Evolutionary conservation across 2,329 filamentous ascomycete species (phyloP).

Genomic region (Claviceps pusilla): DNA sequence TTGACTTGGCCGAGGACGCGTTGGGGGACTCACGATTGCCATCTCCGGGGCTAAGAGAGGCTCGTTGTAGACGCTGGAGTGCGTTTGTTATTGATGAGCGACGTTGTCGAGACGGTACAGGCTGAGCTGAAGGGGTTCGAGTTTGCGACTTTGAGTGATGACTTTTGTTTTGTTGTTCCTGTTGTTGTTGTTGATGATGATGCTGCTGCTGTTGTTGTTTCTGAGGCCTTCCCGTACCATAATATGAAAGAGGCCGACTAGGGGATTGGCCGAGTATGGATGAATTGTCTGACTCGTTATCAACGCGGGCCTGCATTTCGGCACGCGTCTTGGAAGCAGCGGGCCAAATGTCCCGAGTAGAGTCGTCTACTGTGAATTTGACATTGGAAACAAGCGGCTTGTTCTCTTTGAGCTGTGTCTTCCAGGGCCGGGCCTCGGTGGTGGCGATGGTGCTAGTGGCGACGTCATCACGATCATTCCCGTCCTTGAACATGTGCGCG

Average conservation of each 20-base stretch:
- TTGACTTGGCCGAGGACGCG: slow-evolving; percentile 26
- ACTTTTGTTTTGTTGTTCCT: slow-evolving; percentile 18
- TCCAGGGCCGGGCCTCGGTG: slow-evolving; percentile 22
- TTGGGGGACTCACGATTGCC: slow-evolving; percentile 16
- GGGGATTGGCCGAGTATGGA: slow-evolving; percentile 28
- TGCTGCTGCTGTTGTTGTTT: slow-evolving; percentile 11
- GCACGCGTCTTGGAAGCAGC: slow-evolving; percentile 27
- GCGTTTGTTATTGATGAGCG: slow-evolving; percentile 20
- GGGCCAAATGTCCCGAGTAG: slow-evolving; percentile 26
- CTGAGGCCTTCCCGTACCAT: slow-evolving; percentile 12
- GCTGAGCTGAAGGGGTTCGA: slow-evolving; percentile 15
- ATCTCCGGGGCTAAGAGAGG: slow-evolving; percentile 17
- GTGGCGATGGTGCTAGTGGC: slow-evolving; percentile 7
- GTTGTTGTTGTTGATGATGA: not conserved
- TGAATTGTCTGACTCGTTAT: slow-evolving; percentile 36
- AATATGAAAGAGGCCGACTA: slow-evolving; percentile 12
- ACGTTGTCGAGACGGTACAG: slow-evolving; percentile 11
- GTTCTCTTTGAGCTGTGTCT: slow-evolving; percentile 30
- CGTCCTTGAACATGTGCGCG: slow-evolving; percentile 12
- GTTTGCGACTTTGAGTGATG: slow-evolving; percentile 23
- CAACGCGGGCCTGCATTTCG: slow-evolving; percentile 39
- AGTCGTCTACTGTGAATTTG: slow-evolving; percentile 24
- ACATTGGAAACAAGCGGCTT: slow-evolving; percentile 21
- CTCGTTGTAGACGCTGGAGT: slow-evolving; percentile 21
- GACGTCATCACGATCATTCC: slow-evolving; percentile 5